phyloP scores from a whole-genome alignment of 768 basidiomycete genomes.

The Hygrophoropsis aurantiaca region DNA sequence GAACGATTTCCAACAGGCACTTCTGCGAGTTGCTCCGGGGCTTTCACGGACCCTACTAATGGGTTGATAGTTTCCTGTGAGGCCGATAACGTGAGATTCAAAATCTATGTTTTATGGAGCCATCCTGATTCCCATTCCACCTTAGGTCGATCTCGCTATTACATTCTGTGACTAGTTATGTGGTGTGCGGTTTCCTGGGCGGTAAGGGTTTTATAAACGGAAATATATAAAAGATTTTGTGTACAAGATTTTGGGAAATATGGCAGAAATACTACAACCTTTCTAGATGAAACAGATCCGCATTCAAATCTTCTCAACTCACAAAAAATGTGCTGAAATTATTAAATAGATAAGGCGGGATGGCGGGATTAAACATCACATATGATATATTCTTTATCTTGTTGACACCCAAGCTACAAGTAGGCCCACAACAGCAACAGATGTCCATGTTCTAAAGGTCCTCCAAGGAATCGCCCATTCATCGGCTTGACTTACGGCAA shows the following conservation, averaged over 20 bases:
- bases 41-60: too few species aligned
- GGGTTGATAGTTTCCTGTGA: slow-evolving; percentile 43
- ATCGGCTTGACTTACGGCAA: background rate
- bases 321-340: too few species aligned
- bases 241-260: too few species aligned
- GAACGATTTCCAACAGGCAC: slow-evolving; percentile 26
- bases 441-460: slow-evolving; percentile 27
- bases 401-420: slow-evolving; percentile 29
- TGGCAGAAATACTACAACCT: too few species aligned
- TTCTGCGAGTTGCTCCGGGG: slow-evolving; percentile 32
- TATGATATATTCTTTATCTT: slow-evolving; percentile 9
- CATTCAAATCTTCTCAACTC: too few species aligned
- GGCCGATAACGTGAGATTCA: slow-evolving; percentile 30
- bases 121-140: background rate
- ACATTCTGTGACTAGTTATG: slow-evolving; percentile 34
- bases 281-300: too few species aligned
- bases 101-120: background rate
- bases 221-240: too few species aligned
- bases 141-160: slow-evolving; percentile 35
- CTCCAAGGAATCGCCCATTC: slow-evolving; percentile 21
- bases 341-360: too few species aligned
- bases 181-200: too few species aligned
- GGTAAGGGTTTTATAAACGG: too few species aligned
- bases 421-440: slow-evolving; percentile 20
- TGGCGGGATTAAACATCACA: too few species aligned